phyloP scores from a whole-genome alignment of 371 early-diverging fungal genomes.

The Mortierella sp. region DNA sequence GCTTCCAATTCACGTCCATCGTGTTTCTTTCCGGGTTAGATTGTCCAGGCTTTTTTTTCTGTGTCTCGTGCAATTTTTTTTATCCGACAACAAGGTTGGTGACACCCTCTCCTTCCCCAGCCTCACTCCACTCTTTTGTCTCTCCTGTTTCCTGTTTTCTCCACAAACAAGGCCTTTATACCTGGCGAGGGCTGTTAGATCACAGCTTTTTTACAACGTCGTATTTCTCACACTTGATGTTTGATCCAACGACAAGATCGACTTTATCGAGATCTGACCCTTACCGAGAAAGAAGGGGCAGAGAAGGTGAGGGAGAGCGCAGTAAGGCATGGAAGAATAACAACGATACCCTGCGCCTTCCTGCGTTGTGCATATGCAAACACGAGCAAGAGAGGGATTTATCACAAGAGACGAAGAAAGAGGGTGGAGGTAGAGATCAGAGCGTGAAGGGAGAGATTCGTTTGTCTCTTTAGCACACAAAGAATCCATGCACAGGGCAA shows the following conservation, averaged over 20 bases:
- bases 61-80: neutral
- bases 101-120: neutral
- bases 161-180: neutral
- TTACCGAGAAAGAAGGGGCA: neutral
- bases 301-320: neutral
- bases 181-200: neutral
- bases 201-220: neutral
- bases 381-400: neutral
- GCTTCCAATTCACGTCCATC: neutral
- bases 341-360: too few relatives aligned
- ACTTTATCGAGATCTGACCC: neutral
- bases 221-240: neutral
- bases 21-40: neutral
- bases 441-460: neutral
- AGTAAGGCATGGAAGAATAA: neutral
- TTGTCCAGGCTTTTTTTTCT: neutral
- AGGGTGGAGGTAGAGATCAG: neutral
- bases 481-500: neutral
- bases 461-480: neutral
- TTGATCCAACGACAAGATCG: neutral
- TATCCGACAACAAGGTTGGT: conserved; percentile 3
- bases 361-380: neutral
- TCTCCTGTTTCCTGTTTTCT: neutral
- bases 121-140: neutral
- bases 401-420: neutral